A percentile compares a stretch with the other conserved stretches of the same genome.
These are phyloP conservation scores for Taphrina deformans DNA, from an alignment of 1,139 yeast genomes.

Conservation along the genomic window DNA sequence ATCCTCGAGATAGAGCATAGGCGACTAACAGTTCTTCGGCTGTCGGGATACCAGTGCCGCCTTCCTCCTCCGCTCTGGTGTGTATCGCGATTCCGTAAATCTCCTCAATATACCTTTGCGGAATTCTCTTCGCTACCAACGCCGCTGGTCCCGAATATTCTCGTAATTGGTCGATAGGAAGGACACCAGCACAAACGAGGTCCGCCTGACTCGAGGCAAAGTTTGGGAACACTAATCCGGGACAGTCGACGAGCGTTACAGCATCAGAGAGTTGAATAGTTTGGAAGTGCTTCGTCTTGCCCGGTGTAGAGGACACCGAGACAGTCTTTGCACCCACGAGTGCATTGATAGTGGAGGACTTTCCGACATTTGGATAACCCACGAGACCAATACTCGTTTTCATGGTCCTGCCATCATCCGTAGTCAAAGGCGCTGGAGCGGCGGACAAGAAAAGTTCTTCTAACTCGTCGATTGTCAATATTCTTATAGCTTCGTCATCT, in stretches of 20 bases:
- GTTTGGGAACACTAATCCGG: conserved; percentile 97
- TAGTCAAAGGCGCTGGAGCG: conserved; percentile 62
- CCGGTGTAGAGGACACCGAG: conserved; percentile 96
- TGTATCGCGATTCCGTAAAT: conserved; percentile 89
- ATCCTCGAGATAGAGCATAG: conserved; percentile 95
- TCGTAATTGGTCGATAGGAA: conserved; percentile 94
- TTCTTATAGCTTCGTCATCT: conserved; percentile 45
- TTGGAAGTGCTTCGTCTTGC: conserved; percentile 98
- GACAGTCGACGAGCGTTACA: conserved; percentile 94
- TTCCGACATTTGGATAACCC: conserved; percentile 91
- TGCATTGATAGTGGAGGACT: conserved; percentile 93
- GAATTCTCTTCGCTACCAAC: conserved; percentile 81
- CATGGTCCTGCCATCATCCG: conserved; percentile 54
- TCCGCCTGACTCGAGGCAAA: conserved; percentile 97
- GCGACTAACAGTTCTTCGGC: conserved; percentile 87
- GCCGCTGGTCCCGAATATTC: conserved; percentile 91
- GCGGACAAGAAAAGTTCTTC: conserved; percentile 75
- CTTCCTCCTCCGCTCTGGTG: conserved; percentile 72
- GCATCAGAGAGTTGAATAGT: conserved; percentile 82
- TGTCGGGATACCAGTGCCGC: conserved; percentile 85
- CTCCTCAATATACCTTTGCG: conserved; percentile 85
- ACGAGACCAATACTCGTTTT: conserved; percentile 70
- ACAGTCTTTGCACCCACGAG: conserved; percentile 94
- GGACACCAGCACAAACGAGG: conserved; percentile 93
- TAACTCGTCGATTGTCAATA: conserved; percentile 78